A percentile compares a stretch with the other conserved stretches of the same genome.
phyloP scores from a whole-genome alignment of 352 stramenopile species.

The Elongisporangium undulatum region DNA sequence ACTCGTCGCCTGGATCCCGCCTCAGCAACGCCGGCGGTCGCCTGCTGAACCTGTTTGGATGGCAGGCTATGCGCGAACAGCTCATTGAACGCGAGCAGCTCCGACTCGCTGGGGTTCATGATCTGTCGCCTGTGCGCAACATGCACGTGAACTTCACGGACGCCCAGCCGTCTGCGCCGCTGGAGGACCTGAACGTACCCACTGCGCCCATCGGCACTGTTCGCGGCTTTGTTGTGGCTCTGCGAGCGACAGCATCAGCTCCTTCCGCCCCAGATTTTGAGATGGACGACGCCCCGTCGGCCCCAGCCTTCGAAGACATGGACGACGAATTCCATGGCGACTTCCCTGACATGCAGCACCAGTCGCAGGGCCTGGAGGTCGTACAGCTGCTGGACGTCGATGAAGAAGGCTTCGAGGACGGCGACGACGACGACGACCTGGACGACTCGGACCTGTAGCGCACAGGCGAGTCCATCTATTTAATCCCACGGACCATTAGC shows the following conservation, averaged over 20 bases:
- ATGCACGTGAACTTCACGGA: slow-evolving; percentile 49
- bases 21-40: slow-evolving; percentile 12
- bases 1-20: slow-evolving; percentile 19
- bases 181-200: slow-evolving; percentile 15
- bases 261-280: slow-evolving; percentile 13
- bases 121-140: slow-evolving; percentile 30
- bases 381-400: background rate
- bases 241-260: slow-evolving; percentile 29
- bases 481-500: background rate
- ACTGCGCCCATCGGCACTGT: slow-evolving; percentile 17
- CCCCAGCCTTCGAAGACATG: slow-evolving; percentile 28
- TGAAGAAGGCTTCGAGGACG: background rate
- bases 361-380: background rate
- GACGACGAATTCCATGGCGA: slow-evolving; percentile 14
- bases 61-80: slow-evolving; percentile 34
- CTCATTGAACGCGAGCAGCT: slow-evolving; percentile 46
- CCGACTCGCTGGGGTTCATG: slow-evolving; percentile 27
- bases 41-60: slow-evolving; percentile 37
- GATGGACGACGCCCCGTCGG: slow-evolving; percentile 9
- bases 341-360: slow-evolving; percentile 13
- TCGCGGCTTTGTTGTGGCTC: slow-evolving; percentile 13
- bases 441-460: background rate
- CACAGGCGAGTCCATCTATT: background rate
- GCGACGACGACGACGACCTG: background rate
- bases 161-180: slow-evolving; percentile 21